Evolutionary conservation across 1,284 basidiomycete genomes (phyloP).

Genomic region (Naganishia sp.): DNA sequence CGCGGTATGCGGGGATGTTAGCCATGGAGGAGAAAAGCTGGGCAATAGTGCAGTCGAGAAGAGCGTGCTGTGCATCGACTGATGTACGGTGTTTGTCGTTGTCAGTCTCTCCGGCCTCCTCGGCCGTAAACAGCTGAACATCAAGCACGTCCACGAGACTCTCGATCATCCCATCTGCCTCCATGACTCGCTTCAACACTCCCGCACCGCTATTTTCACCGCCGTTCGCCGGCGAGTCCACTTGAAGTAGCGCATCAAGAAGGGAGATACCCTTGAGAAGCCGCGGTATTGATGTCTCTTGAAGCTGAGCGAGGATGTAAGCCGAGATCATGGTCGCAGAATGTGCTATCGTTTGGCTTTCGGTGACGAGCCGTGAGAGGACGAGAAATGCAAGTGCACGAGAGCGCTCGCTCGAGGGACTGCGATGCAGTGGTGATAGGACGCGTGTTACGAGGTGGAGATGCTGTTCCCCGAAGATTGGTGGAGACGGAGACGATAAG

Average conservation of each 20-base stretch:
- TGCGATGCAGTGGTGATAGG: background rate
- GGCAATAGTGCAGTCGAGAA: slow-evolving; percentile 25
- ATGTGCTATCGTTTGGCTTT: background rate
- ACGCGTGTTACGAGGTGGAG: background rate
- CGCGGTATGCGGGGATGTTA: slow-evolving; percentile 26
- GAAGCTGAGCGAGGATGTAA: slow-evolving; percentile 23
- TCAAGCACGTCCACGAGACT: slow-evolving; percentile 10
- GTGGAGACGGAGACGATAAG: background rate
- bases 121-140: slow-evolving; percentile 10
- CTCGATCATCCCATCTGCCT: slow-evolving; percentile 22
- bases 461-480: background rate
- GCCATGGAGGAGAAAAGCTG: slow-evolving; percentile 23
- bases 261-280: slow-evolving; percentile 21
- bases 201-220: background rate
- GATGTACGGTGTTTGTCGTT: background rate
- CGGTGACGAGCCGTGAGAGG: slow-evolving; percentile 3
- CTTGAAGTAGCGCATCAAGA: slow-evolving; percentile 27
- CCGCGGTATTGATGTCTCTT: slow-evolving; percentile 25
- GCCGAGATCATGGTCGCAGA: background rate
- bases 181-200: slow-evolving; percentile 15
- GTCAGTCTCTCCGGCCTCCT: background rate
- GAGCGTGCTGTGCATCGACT: slow-evolving; percentile 1
- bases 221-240: slow-evolving; percentile 4
- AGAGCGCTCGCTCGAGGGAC: background rate
- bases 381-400: slow-evolving; percentile 29